Evolutionary conservation across 371 early-diverging fungal genomes (phyloP).

Genomic region (Mucor saturninus): DNA sequence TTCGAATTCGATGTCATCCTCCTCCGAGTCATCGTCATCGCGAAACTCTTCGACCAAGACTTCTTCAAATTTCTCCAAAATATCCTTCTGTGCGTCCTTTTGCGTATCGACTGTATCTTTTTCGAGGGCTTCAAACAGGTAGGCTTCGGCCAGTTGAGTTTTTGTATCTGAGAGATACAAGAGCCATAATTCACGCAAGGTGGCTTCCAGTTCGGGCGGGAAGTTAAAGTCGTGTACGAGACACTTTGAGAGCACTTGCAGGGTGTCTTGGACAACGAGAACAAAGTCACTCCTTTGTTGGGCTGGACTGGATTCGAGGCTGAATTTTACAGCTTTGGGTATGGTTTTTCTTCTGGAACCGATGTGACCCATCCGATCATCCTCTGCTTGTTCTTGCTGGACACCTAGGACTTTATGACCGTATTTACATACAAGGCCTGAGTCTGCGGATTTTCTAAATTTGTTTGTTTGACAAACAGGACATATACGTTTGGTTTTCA

Average conservation of each 20-base stretch:
- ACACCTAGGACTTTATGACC: slow-evolving; percentile 37
- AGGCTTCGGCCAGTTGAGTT: slow-evolving; percentile 16
- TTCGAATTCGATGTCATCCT: not conserved
- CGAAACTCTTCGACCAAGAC: not conserved
- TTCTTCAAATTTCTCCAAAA: slow-evolving; percentile 12
- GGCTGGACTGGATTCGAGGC: not conserved
- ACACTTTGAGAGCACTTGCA: slow-evolving; percentile 27
- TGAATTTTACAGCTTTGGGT: not conserved
- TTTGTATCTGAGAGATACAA: slow-evolving; percentile 26
- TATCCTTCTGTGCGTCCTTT: not conserved
- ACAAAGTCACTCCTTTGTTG: slow-evolving; percentile 18
- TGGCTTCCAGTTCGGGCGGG: slow-evolving; percentile 36
- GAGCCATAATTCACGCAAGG: slow-evolving; percentile 44
- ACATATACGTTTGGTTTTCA: slow-evolving; percentile 24
- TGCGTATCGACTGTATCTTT: not conserved
- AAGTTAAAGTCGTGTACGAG: slow-evolving; percentile 38
- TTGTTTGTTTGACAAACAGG: slow-evolving; percentile 30
- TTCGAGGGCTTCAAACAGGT: slow-evolving; percentile 21
- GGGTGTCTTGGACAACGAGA: slow-evolving; percentile 24
- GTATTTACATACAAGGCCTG: slow-evolving; percentile 36
- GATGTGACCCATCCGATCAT: not conserved
- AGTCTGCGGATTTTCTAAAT: slow-evolving; percentile 18
- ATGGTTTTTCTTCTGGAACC: slow-evolving; percentile 3
- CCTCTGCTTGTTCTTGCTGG: slow-evolving; percentile 30
- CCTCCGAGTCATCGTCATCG: slow-evolving; percentile 8